Conservation (phyloP, 1,139 yeast species). For the Nematodospora anomalae region DNA sequence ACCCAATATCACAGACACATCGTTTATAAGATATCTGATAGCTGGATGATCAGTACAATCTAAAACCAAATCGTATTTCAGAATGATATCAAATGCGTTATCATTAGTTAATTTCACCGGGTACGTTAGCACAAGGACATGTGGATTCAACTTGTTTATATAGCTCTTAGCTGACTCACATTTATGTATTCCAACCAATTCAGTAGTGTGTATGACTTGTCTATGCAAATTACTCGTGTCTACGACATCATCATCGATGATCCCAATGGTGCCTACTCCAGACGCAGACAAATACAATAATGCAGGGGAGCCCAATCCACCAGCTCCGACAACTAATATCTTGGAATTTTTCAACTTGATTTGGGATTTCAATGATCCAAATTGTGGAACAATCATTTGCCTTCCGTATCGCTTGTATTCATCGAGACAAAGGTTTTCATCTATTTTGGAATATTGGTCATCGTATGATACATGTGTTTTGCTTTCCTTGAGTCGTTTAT, state of each 20-base stretch:
- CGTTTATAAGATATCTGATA: constrained; percentile 83
- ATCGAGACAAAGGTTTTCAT: constrained; percentile 40
- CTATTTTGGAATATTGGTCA: constrained; percentile 6
- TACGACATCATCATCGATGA: constrained; percentile 83
- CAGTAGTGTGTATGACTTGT: constrained; percentile 76
- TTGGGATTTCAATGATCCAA: constrained; percentile 62
- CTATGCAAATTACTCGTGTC: constrained; percentile 86
- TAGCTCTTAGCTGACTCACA: constrained; percentile 72
- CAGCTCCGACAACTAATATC: constrained; percentile 88
- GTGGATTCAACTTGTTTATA: constrained; percentile 61
- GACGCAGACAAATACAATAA: constrained; percentile 81
- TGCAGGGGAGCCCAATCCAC: constrained; percentile 96
- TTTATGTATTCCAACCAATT: constrained; percentile 65
- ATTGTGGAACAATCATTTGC: constrained; percentile 87
- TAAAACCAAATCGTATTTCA: constrained; percentile 68
- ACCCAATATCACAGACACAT: constrained; percentile 69
- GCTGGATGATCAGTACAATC: constrained; percentile 97
- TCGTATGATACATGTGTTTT: background rate
- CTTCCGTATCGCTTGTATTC: constrained; percentile 89
- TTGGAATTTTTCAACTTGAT: constrained; percentile 52
- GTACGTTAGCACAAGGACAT: constrained; percentile 54
- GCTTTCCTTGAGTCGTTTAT: constrained; percentile 17
- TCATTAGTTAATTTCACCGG: constrained; percentile 50
- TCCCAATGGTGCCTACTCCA: constrained; percentile 83
- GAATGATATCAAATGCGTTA: constrained; percentile 66